These are phyloP conservation scores for Xylaria sp. DNA, from an alignment of 2,329 filamentous ascomycete species.

Conservation along the genomic window DNA sequence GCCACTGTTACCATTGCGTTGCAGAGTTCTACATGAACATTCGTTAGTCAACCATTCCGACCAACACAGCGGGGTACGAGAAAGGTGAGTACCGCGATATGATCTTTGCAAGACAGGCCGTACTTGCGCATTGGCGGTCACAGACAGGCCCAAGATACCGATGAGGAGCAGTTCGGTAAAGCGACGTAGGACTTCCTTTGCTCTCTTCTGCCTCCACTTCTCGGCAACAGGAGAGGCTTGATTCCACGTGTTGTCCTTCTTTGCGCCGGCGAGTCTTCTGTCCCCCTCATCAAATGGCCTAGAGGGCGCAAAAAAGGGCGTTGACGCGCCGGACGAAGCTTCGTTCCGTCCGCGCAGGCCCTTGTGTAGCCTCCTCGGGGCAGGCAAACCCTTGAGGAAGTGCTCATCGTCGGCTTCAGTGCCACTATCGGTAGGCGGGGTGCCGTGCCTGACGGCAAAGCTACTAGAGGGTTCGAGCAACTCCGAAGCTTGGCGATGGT, in stretches of 20 bases:
- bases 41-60: conserved; percentile 11
- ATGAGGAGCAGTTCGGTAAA: conserved; percentile 59
- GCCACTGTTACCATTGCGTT: conserved; percentile 44
- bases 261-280: conserved; percentile 29
- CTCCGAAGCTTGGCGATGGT: conserved; percentile 64
- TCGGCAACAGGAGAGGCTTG: conserved; percentile 40
- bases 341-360: conserved; percentile 71
- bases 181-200: conserved; percentile 59
- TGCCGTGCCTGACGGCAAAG: conserved; percentile 56
- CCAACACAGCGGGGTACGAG: not conserved
- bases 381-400: conserved; percentile 82
- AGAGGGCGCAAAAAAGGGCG: conserved; percentile 59
- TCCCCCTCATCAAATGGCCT: conserved; percentile 49
- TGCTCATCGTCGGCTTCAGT: conserved; percentile 96
- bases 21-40: conserved; percentile 48
- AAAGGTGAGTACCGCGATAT: conserved; percentile 51
- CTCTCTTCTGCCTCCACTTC: conserved; percentile 52
- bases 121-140: conserved; percentile 54
- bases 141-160: conserved; percentile 53
- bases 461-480: conserved; percentile 57
- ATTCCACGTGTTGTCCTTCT: conserved; percentile 29
- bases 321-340: conserved; percentile 58
- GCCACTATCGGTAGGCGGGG: conserved; percentile 81
- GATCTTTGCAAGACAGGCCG: conserved; percentile 53
- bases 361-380: conserved; percentile 79